These are phyloP conservation scores for Pogostemon cablin DNA, from an alignment of 257 asterid species.

Conservation along the genomic window DNA sequence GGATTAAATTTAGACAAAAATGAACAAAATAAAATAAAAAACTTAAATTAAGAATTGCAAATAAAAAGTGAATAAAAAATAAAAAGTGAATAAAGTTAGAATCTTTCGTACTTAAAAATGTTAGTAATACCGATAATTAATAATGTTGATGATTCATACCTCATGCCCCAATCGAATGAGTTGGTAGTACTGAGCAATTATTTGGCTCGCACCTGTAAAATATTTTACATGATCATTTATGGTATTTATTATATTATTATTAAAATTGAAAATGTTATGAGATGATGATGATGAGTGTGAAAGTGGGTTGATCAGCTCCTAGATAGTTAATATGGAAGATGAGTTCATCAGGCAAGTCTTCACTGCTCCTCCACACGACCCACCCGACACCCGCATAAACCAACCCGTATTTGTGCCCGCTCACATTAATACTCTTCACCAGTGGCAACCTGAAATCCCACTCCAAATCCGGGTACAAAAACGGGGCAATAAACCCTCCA, in stretches of 20 bases:
- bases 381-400: slow-evolving; percentile 93
- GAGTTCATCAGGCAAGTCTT: slow-evolving; percentile 74
- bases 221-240: no score
- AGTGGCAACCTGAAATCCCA: slow-evolving; percentile 89
- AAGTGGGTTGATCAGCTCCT: slow-evolving; percentile 90
- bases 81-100: no score
- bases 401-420: slow-evolving; percentile 89
- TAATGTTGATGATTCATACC: neutral
- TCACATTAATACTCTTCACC: slow-evolving; percentile 87
- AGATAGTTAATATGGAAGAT: slow-evolving; percentile 83
- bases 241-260: no score
- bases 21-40: no score
- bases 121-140: no score
- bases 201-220: no score
- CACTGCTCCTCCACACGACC: slow-evolving; percentile 80
- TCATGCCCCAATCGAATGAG: neutral
- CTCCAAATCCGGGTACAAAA: slow-evolving; percentile 78
- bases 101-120: no score
- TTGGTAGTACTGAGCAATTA: neutral
- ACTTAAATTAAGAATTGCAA: no score
- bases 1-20: no score
- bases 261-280: no score
- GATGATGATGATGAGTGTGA: slow-evolving; percentile 55
- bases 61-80: no score
- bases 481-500: slow-evolving; percentile 92